These are phyloP conservation scores for Metschnikowia matae DNA, from an alignment of 805 yeast genomes.

Conservation along the genomic window DNA sequence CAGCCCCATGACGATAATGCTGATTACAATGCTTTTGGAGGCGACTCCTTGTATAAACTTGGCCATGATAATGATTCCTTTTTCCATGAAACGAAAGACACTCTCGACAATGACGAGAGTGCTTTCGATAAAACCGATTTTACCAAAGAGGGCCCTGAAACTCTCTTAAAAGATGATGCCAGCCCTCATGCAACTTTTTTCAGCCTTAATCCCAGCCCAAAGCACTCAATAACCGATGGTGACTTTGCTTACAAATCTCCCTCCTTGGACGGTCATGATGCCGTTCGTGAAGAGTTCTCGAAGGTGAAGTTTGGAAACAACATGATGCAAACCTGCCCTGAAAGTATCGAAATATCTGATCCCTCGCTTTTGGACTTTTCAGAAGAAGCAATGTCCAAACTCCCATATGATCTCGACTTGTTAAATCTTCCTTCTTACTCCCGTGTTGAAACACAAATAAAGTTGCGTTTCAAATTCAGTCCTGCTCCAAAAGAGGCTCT, in stretches of 20 bases:
- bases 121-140: neutral
- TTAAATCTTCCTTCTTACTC: slow-evolving; percentile 72
- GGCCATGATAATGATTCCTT: slow-evolving; percentile 1
- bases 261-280: slow-evolving; percentile 33
- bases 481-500: slow-evolving; percentile 76
- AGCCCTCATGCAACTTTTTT: slow-evolving; percentile 16
- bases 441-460: slow-evolving; percentile 94
- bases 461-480: slow-evolving; percentile 59
- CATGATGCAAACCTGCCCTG: slow-evolving; percentile 35
- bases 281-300: slow-evolving; percentile 46
- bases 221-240: slow-evolving; percentile 6
- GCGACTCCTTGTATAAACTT: slow-evolving; percentile 7
- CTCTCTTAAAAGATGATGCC: slow-evolving; percentile 21
- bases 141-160: neutral
- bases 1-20: neutral
- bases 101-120: neutral
- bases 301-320: slow-evolving; percentile 51
- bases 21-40: slow-evolving; percentile 5
- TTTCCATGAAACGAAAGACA: slow-evolving; percentile 2
- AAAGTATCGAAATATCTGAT: slow-evolving; percentile 27
- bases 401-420: slow-evolving; percentile 50
- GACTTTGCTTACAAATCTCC: slow-evolving; percentile 13
- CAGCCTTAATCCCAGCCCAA: slow-evolving; percentile 21
- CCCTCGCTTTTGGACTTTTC: slow-evolving; percentile 37
- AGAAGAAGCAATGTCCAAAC: slow-evolving; percentile 28